Percentiles rank a stretch among this genome's conserved stretches.
Evolutionary conservation across 257 asterid genomes (phyloP).

Genomic region (Mitragyna speciosa): DNA sequence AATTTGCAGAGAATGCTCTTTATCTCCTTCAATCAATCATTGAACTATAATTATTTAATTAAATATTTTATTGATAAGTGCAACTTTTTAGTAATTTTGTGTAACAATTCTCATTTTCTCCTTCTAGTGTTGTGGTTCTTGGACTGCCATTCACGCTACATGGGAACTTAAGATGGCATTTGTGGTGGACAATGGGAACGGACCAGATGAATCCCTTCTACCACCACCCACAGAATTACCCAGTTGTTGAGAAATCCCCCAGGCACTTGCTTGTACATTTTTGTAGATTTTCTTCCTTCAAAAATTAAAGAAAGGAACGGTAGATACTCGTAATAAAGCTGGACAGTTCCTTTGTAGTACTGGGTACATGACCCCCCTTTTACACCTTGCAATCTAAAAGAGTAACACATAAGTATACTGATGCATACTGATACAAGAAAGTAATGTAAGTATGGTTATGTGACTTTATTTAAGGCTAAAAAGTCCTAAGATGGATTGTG

Average conservation of each 20-base stretch:
- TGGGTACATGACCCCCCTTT: too few relatives aligned
- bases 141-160: conserved; percentile 66
- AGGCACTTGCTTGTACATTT: not conserved
- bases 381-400: too few relatives aligned
- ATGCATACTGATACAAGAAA: too few relatives aligned
- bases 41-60: not conserved
- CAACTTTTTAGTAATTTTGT: not conserved
- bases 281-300: not conserved
- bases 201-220: conserved; percentile 47
- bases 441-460: too few relatives aligned
- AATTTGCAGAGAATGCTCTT: not conserved
- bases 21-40: not conserved
- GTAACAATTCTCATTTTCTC: not conserved
- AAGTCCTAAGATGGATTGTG: too few relatives aligned
- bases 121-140: conserved; percentile 60
- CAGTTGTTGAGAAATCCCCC: conserved; percentile 37
- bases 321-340: not conserved
- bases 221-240: conserved; percentile 65
- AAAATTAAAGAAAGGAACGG: not conserved
- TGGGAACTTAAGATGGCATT: conserved; percentile 83
- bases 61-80: not conserved
- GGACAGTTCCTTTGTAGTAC: too few relatives aligned
- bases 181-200: conserved; percentile 61
- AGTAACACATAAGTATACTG: too few relatives aligned
- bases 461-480: too few relatives aligned